Percentiles rank a stretch among this genome's conserved stretches.
Conservation (phyloP, 176 grass and related monocot species). For the Juncus inflexus region DNA sequence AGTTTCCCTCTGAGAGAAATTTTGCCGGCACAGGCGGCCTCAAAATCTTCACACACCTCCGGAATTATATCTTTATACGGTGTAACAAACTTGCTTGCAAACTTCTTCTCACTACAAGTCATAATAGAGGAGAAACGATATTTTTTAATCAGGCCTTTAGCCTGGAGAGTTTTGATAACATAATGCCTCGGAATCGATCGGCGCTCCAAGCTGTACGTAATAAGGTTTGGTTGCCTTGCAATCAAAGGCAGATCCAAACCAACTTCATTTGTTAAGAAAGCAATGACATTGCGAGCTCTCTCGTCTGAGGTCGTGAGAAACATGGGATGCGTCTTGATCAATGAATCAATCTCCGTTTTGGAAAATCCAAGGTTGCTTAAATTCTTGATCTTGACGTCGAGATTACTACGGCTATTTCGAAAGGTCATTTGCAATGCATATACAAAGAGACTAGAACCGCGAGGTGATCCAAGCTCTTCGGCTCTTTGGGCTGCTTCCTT, state of each 20-base stretch:
- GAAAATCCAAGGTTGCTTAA: constrained; percentile 45
- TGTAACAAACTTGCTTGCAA: neutral
- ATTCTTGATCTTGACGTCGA: constrained; percentile 27
- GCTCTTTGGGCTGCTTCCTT: constrained; percentile 2
- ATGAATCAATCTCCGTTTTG: neutral
- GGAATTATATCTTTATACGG: neutral
- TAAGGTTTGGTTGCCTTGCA: neutral
- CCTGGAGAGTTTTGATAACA: neutral
- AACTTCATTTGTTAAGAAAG: constrained; percentile 26
- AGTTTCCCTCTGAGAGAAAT: no score
- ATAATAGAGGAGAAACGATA: neutral
- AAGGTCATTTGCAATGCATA: neutral
- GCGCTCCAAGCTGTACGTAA: neutral
- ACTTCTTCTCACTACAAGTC: neutral
- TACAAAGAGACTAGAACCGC: constrained; percentile 19
- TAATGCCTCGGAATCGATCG: neutral
- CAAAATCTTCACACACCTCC: neutral
- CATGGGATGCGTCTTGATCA: neutral
- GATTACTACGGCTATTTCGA: neutral
- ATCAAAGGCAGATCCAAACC: constrained; percentile 29
- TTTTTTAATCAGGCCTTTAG: neutral
- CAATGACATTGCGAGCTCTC: neutral
- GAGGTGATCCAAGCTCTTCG: constrained; percentile 25
- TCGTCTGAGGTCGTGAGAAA: neutral
- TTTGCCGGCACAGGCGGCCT: neutral